Evolutionary conservation across 192 early-diverging fungal genomes (phyloP), one percentile per base, ranked within the genome.

Genomic region (Funneliformis geosporum): DNA sequence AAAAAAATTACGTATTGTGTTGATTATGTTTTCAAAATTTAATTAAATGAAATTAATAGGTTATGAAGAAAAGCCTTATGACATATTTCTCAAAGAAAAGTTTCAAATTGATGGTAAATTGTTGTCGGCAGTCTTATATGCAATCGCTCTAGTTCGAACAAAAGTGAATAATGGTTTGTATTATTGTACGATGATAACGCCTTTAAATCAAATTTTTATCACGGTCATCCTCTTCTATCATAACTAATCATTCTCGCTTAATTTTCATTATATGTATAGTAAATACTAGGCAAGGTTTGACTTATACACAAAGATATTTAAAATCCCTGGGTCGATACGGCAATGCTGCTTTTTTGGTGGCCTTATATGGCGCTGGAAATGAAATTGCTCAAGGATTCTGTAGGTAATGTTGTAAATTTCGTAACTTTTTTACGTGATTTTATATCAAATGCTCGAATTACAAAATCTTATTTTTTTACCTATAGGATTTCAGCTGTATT

Each of bases 341-440:
- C 33, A 88, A 87, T 40, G 93, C 93, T 70, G 91, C 94, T 8
- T 96, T 94, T 76, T 81, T 98, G 23, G 90, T 91, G 62, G 89
- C 93, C 4, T 85, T 96, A 66, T 96, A 98, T 84, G 97, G 97
- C 33, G 93, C 92, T 40, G 93, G 93, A 6, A 95, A 94, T 59
- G 96, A 98, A 83, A 86, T 97, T 16, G 87, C 93, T 1, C 97
- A 98, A 83, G 91, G 94, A 8, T 97, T 97, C 83, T 96, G 96
- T 84, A 90, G 96, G 73, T 89, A 80, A 23, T 40, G 2, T 21
- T 46, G 46, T 43, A 27, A 10, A 12, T 28, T 23, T n/a, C 38
- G 23, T 18, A 25, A 38, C 14, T 42, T 2, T 62, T 38, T 33
- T 12, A 39, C 33, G 5, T 28, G 25, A 9, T 8, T 12, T 10